A percentile compares a stretch with the other conserved stretches of the same genome.
Conservation (phyloP, 75 land plant genomes). For the Selaginella moellendorffii region DNA sequence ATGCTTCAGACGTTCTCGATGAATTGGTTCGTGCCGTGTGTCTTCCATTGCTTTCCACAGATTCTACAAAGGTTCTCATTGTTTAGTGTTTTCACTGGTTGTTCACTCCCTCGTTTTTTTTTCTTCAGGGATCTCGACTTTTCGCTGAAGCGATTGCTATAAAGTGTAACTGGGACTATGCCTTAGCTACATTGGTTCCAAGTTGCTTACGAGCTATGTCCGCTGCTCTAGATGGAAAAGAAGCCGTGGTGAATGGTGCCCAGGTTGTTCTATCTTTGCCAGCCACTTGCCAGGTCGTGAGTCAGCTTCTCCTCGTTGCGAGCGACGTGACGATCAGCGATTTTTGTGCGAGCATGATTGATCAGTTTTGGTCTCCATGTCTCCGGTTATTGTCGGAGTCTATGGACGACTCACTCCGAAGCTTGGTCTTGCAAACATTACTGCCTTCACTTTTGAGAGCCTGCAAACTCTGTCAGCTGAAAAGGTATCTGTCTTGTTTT, state of each 20-base stretch:
- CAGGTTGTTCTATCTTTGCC: not conserved
- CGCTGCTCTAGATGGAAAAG: not conserved
- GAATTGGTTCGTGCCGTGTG: not conserved
- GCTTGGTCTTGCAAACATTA: conserved; percentile 39
- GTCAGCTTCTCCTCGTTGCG: conserved; percentile 34
- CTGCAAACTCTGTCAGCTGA: not conserved
- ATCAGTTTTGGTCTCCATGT: conserved; percentile 32
- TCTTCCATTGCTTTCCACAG: not conserved
- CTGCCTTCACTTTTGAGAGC: conserved; percentile 52
- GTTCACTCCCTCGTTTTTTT: too few species aligned
- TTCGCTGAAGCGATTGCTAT: not conserved
- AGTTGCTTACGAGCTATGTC: not conserved
- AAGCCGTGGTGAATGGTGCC: not conserved
- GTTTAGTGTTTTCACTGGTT: too few species aligned
- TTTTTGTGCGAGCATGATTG: conserved; percentile 38
- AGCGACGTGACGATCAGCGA: conserved; percentile 12
- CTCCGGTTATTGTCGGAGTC: conserved; percentile 36
- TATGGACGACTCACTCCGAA: conserved; percentile 30
- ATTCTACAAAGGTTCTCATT: too few species aligned
- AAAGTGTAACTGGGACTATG: not conserved
- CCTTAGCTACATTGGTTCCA: not conserved
- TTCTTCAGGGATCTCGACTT: not conserved
- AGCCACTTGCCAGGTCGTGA: conserved; percentile 43
- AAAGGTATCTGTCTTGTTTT: not conserved
- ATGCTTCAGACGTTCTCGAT: not conserved